Percentiles rank a stretch among this genome's conserved stretches.
These are phyloP conservation scores for Rhipidocladum racemiflorum DNA, from an alignment of 176 grass and related monocot genomes.

Conservation along the genomic window DNA sequence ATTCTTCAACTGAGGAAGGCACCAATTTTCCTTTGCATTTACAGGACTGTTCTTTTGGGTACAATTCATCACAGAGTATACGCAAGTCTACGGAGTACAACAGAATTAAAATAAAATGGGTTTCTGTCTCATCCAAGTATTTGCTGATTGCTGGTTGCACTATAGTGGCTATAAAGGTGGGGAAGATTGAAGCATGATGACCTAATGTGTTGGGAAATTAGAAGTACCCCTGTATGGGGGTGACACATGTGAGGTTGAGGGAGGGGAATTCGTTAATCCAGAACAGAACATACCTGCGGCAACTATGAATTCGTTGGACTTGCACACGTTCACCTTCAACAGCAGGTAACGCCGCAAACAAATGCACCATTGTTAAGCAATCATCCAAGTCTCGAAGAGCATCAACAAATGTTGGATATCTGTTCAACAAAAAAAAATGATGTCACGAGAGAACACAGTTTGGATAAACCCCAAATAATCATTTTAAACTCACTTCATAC, in stretches of 20 bases:
- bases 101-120: neutral
- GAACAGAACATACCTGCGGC: conserved; percentile 56
- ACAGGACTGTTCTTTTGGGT: neutral
- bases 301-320: conserved; percentile 80
- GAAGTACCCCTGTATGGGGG: neutral
- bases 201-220: neutral
- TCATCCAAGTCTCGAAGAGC: conserved; percentile 92
- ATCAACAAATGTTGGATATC: conserved; percentile 95
- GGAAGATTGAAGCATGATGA: neutral
- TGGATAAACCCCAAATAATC: neutral
- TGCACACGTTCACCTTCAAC: conserved; percentile 87
- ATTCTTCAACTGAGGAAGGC: neutral
- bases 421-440: conserved; percentile 29
- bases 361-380: conserved; percentile 97
- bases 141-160: neutral
- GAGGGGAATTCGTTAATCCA: neutral
- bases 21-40: neutral
- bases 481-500: conserved; percentile 32
- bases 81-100: neutral
- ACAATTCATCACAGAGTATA: neutral
- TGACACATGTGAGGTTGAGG: neutral
- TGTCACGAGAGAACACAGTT: neutral
- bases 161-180: neutral
- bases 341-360: conserved; percentile 90
- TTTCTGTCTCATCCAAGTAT: neutral